phyloP scores from a whole-genome alignment of 2,329 filamentous ascomycete species.

The Parascedosporium putredinis region DNA sequence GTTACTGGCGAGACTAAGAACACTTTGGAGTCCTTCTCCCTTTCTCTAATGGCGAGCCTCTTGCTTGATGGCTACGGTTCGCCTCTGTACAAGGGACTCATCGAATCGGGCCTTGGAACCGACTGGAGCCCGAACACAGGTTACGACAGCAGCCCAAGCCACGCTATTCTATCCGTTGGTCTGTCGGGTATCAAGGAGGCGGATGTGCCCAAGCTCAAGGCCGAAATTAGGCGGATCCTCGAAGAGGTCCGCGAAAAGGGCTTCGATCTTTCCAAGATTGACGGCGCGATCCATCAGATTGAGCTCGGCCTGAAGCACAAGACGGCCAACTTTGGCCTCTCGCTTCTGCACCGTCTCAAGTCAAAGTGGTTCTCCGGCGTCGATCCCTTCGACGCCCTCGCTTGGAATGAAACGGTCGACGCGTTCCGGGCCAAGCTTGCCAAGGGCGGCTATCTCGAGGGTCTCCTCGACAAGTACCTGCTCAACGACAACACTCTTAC shows the following conservation, averaged over 20 bases:
- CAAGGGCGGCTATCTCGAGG: slow-evolving; percentile 71
- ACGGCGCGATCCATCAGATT: slow-evolving; percentile 86
- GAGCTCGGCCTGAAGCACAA: slow-evolving; percentile 94
- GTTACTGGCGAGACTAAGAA: slow-evolving; percentile 74
- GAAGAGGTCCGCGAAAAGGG: slow-evolving; percentile 60
- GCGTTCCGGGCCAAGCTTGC: slow-evolving; percentile 71
- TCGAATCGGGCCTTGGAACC: slow-evolving; percentile 81
- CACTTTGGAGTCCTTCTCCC: slow-evolving; percentile 77
- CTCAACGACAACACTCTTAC: slow-evolving; percentile 77
- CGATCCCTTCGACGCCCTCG: slow-evolving; percentile 81
- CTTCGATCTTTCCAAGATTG: slow-evolving; percentile 83
- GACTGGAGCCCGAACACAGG: slow-evolving; percentile 94
- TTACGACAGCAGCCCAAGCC: slow-evolving; percentile 68
- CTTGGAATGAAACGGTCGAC: slow-evolving; percentile 81
- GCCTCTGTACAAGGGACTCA: slow-evolving; percentile 76
- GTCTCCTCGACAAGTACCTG: slow-evolving; percentile 79
- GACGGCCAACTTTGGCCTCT: slow-evolving; percentile 89
- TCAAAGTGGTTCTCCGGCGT: slow-evolving; percentile 93
- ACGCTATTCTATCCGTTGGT: slow-evolving; percentile 81
- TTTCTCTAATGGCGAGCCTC: slow-evolving; percentile 71
- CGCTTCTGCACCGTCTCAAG: slow-evolving; percentile 77
- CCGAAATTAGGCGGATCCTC: slow-evolving; percentile 63
- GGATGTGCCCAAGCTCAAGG: slow-evolving; percentile 67
- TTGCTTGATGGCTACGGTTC: slow-evolving; percentile 93
- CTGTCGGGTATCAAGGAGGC: slow-evolving; percentile 79